Conservation (phyloP, 805 yeast species). For the Candida piceae region DNA sequence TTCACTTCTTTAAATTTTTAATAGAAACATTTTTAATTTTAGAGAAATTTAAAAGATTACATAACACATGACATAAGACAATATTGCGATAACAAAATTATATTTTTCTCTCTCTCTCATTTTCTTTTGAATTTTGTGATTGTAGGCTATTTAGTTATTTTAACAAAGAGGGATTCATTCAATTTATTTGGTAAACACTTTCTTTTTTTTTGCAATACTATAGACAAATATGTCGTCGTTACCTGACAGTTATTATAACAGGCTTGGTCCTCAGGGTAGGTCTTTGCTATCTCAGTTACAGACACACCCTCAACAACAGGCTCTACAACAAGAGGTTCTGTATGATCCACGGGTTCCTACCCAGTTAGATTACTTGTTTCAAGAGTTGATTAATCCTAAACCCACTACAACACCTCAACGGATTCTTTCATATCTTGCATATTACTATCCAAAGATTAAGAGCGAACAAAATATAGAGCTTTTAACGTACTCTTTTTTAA, state of each 20-base stretch:
- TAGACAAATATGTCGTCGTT: background rate
- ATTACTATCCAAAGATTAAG: conserved; percentile 47
- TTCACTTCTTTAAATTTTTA: too few species aligned
- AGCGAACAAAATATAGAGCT: conserved; percentile 41
- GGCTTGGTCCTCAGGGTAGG: background rate
- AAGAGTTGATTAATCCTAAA: conserved; percentile 39
- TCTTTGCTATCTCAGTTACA: background rate
- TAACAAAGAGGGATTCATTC: too few species aligned
- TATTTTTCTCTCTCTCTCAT: too few species aligned
- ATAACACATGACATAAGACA: too few species aligned
- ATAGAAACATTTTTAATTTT: too few species aligned
- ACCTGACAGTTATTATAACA: background rate
- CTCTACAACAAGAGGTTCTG: background rate
- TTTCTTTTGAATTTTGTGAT: too few species aligned
- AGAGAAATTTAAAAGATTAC: too few species aligned
- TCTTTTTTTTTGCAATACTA: background rate
- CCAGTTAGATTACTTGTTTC: conserved; percentile 43
- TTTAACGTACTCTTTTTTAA: conserved; percentile 39
- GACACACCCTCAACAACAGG: background rate
- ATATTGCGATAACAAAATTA: too few species aligned
- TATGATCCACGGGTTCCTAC: conserved; percentile 20
- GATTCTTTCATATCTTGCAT: conserved; percentile 42
- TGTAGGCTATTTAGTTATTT: too few species aligned
- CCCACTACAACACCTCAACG: conserved; percentile 22
- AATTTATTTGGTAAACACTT: background rate